Evolutionary conservation across 805 yeast genomes (phyloP), one percentile per base, ranked within the genome.

Genomic region (Cyberlindnera mycetangii): DNA sequence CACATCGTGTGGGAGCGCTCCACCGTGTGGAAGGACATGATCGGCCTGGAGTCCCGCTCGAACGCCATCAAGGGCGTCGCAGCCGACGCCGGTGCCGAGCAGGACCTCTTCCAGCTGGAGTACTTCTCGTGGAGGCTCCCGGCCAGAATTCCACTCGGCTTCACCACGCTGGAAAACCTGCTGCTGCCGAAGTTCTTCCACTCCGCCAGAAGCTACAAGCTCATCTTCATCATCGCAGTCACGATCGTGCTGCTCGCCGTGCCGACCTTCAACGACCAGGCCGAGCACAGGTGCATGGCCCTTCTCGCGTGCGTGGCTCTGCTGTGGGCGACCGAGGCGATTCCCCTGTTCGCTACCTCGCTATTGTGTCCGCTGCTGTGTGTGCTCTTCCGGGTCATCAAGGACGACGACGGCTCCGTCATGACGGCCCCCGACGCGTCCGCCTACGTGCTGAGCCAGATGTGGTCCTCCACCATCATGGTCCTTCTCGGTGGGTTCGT

Each of bases 401-500:
- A 79, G 56, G 66, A 71, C 51, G 59, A 65, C n/a, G 68, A 68
- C 24, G 79, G 79, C 20, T 62, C 70, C n/a, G 74, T 79, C 0
- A 68, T 89, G 76, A 50, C 59, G 2, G 89, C 95, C 1, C 68
- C 79, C 0, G 81, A 71, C 2, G 90, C 97, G 2, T 70, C 76
- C 1, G 71, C 79, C 44, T 83, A 72, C 56, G 84, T 90, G 42
- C 79, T 93, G 44, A 65, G 84, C 5, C 69, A 85, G 32, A 92
- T 90, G 98, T 90, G 97, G 97, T 83, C 92, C 3, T 87, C 97
- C 1, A 90, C 92, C 7, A 88, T 92, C 55, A 80, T 89, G 85
- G 76, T 92, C 31, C 69, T 90, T 44, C 68, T 90, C 16, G 97
- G 97, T 46, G 98, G 98, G 5, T 90, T 90, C 66, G 83, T 97